A percentile compares a stretch with the other conserved stretches of the same genome.
phyloP scores from a whole-genome alignment of 23 red algal genomes.

The Gracilaria gracilis region DNA sequence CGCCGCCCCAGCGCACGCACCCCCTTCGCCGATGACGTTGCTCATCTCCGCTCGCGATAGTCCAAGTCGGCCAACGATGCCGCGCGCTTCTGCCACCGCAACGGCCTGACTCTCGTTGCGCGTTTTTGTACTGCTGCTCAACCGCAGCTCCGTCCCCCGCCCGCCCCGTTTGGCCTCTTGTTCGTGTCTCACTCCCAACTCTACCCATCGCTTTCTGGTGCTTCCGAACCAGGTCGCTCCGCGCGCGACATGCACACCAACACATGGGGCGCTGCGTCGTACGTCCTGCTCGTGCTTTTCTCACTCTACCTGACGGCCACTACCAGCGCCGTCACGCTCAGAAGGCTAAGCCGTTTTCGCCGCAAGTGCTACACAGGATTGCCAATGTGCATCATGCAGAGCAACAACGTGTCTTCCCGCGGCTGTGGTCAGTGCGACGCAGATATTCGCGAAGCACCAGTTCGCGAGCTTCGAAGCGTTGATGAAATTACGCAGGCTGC shows the following conservation, averaged over 20 bases:
- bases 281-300: neutral
- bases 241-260: neutral
- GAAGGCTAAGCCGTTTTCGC: conserved; percentile 12
- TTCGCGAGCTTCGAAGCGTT: conserved; percentile 7
- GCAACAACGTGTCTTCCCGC: neutral
- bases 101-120: neutral
- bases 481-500: neutral
- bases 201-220: too few species aligned
- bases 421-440: conserved; percentile 56
- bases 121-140: neutral
- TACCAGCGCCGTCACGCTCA: neutral
- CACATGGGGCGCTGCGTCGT: neutral
- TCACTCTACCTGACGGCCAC: neutral
- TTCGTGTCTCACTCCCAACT: too few species aligned
- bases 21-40: too few species aligned
- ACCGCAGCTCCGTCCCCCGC: too few species aligned
- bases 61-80: too few species aligned
- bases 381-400: conserved; percentile 40
- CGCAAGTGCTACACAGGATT: conserved; percentile 46
- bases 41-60: too few species aligned
- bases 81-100: neutral
- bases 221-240: too few species aligned
- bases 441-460: conserved; percentile 32
- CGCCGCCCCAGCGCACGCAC: too few species aligned
- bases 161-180: too few species aligned